phyloP scores from a whole-genome alignment of 768 basidiomycete genomes.

The Rhodosporidiobolus sp. region DNA sequence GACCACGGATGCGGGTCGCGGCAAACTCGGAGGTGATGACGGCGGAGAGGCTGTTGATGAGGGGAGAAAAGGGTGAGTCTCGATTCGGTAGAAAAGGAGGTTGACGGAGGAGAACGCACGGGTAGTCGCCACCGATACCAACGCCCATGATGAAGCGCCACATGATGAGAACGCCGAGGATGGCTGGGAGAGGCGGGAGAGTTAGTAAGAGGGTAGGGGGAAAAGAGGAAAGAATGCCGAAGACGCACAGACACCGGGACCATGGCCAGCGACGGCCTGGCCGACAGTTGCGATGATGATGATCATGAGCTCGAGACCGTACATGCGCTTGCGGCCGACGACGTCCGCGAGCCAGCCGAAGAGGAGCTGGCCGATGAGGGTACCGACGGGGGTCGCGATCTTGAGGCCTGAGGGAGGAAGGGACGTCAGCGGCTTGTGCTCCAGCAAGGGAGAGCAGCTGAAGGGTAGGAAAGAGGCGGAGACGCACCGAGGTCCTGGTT shows the following conservation, averaged over 20 bases:
- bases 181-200: slow-evolving; percentile 49
- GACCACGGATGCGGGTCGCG: slow-evolving; percentile 63
- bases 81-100: too few species aligned
- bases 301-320: slow-evolving; percentile 76
- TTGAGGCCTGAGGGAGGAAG: slow-evolving; percentile 32
- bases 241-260: slow-evolving; percentile 55
- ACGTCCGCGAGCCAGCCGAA: slow-evolving; percentile 41
- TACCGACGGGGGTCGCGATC: slow-evolving; percentile 41
- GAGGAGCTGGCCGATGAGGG: slow-evolving; percentile 39
- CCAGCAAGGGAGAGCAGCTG: slow-evolving; percentile 6
- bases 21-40: slow-evolving; percentile 56
- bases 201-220: too few species aligned
- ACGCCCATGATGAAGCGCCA: slow-evolving; percentile 55
- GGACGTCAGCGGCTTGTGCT: too few species aligned
- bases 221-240: not conserved
- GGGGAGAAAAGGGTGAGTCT: too few species aligned
- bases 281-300: slow-evolving; percentile 66
- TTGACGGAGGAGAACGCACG: slow-evolving; percentile 57
- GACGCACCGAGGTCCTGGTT: slow-evolving; percentile 63
- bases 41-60: slow-evolving; percentile 56
- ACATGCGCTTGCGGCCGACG: slow-evolving; percentile 42
- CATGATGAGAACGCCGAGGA: slow-evolving; percentile 64
- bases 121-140: slow-evolving; percentile 76
- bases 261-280: slow-evolving; percentile 56
- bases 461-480: slow-evolving; percentile 40